Evolutionary conservation across 2,329 filamentous ascomycete genomes (phyloP), one percentile per base, ranked within the genome.

Genomic region (Fusarium tricinctum): DNA sequence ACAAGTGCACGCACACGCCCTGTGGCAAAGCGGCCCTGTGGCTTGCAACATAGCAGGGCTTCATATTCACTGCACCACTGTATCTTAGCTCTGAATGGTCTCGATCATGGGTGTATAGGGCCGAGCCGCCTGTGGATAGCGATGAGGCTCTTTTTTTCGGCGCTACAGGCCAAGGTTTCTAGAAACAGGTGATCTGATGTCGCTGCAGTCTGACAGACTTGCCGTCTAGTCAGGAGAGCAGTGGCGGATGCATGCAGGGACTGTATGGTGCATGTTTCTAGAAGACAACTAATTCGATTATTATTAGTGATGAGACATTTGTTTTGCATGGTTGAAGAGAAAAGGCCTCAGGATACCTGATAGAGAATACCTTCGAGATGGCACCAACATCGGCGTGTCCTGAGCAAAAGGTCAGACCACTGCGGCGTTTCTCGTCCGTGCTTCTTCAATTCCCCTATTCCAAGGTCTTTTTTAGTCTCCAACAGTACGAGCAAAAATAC

Each of bases 91-190:
- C 38, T 49, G 19, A 19, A 44, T 42, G 43, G 39, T 15, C 33
- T 58, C 30, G 6, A 17, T 5, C 30, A 43, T 46, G 52, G 58
- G 47, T 44, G 5, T 35, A 46, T 62, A 62, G 55, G 56, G 45
- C 63, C 55, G 63, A 52, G 57, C 63, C 63, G 63, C 19, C 13
- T 23, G 32, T 59, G 55, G 47, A 20, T 59, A 63, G 42, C 56
- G 26, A 19, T 39, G 45, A 35, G 52, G 45, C 45, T 64, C 59
- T 30, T 47, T 15, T 8, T 22, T 52, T 15, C 52, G 30, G 45
- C 35, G 23, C 19, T 43, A 39, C 50, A 28, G 42, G 28, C 39
- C 33, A 33, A 51, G 6, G 3, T 9, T 23, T 53, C 42, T 26
- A 32, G 15, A 32, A 45, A 19, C 57, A 52, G 52, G 46, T 59